phyloP scores from a whole-genome alignment of 2,329 filamentous ascomycete genomes.

The Aspergillus sp. region DNA sequence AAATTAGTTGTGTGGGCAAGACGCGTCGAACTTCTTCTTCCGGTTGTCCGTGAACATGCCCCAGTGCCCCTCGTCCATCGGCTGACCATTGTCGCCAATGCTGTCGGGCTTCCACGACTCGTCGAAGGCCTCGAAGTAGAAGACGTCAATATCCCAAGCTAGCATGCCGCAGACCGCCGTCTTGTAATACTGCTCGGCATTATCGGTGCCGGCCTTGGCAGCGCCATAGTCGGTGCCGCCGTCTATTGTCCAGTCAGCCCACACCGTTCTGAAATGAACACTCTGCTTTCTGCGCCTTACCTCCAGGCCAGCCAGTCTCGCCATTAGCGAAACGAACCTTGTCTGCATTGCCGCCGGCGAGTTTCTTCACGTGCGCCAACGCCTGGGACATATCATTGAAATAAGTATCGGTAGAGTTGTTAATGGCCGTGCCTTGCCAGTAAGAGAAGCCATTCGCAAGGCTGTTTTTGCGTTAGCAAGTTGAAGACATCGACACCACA shows the following conservation, averaged over 20 bases:
- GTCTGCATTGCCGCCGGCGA: constrained; percentile 44
- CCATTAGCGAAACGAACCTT: constrained; percentile 59
- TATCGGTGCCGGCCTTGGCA: constrained; percentile 50
- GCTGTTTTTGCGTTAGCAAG: constrained; percentile 16
- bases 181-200: constrained; percentile 53
- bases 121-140: constrained; percentile 66
- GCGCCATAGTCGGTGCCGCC: constrained; percentile 53
- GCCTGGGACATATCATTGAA: constrained; percentile 60
- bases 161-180: constrained; percentile 55
- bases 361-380: constrained; percentile 51
- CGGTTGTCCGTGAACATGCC: constrained; percentile 56
- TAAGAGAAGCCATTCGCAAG: constrained; percentile 63
- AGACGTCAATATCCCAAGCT: constrained; percentile 57
- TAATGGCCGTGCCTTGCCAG: constrained; percentile 56
- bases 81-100: constrained; percentile 53
- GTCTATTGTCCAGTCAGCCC: constrained; percentile 11
- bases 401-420: constrained; percentile 53
- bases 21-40: constrained; percentile 46
- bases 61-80: constrained; percentile 59
- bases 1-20: constrained; percentile 32
- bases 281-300: constrained; percentile 21
- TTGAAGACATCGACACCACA: not conserved
- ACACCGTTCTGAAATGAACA: not conserved
- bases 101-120: constrained; percentile 61
- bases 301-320: constrained; percentile 59